A percentile compares a stretch with the other conserved stretches of the same genome.
phyloP scores from a whole-genome alignment of 768 basidiomycete genomes.

The Panus rudis region DNA sequence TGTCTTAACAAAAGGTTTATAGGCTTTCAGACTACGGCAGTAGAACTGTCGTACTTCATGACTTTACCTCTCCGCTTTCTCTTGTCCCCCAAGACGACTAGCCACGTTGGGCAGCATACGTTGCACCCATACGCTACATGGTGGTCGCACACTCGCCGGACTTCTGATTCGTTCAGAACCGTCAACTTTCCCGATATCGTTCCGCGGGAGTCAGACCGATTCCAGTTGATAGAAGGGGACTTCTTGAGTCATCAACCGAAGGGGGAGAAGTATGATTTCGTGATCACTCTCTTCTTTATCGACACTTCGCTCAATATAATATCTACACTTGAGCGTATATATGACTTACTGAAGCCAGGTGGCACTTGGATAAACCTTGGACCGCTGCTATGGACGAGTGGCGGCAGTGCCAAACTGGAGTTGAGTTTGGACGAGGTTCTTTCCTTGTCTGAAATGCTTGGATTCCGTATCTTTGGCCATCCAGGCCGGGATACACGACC shows the following conservation, averaged over 20 bases:
- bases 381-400: slow-evolving; percentile 57
- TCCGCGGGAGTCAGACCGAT: slow-evolving; percentile 36
- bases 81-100: slow-evolving; percentile 40
- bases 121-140: slow-evolving; percentile 59
- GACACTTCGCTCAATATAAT: slow-evolving; percentile 32
- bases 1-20: too few species aligned
- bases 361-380: slow-evolving; percentile 70
- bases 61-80: slow-evolving; percentile 53
- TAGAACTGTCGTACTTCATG: slow-evolving; percentile 64
- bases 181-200: slow-evolving; percentile 56
- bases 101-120: slow-evolving; percentile 36
- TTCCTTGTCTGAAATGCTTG: slow-evolving; percentile 41
- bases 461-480: slow-evolving; percentile 39
- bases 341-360: slow-evolving; percentile 48
- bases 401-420: slow-evolving; percentile 47
- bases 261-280: slow-evolving; percentile 37
- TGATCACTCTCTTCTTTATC: slow-evolving; percentile 42
- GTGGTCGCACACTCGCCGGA: slow-evolving; percentile 61
- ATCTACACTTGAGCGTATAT: slow-evolving; percentile 45
- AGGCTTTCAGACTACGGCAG: slow-evolving; percentile 51
- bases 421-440: slow-evolving; percentile 62
- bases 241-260: slow-evolving; percentile 33
- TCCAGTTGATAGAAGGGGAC: slow-evolving; percentile 49
- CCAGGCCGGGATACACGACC: too few species aligned
- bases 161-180: slow-evolving; percentile 41